Conservation (phyloP, 2,329 filamentous ascomycete genomes). For the Tolypocladium guangdongense region DNA sequence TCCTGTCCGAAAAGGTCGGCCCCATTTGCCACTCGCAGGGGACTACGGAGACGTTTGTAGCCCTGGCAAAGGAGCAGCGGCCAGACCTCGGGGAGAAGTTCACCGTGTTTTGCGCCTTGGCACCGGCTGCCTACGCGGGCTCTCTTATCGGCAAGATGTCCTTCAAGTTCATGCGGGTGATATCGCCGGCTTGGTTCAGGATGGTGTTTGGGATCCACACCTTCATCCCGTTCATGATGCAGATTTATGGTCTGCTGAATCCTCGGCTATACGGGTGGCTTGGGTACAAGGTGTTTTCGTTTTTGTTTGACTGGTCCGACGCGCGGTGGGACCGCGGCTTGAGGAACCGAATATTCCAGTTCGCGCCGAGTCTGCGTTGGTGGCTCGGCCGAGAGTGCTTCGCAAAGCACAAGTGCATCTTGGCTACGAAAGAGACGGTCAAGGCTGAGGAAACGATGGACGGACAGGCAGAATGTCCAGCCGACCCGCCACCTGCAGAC, state of each 20-base stretch:
- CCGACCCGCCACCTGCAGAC: neutral
- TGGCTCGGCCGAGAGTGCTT: slow-evolving; percentile 88
- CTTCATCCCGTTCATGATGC: slow-evolving; percentile 92
- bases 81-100: slow-evolving; percentile 75
- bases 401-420: slow-evolving; percentile 67
- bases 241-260: slow-evolving; percentile 58
- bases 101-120: slow-evolving; percentile 82
- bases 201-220: slow-evolving; percentile 83
- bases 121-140: slow-evolving; percentile 83
- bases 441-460: slow-evolving; percentile 51
- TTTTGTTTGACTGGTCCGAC: slow-evolving; percentile 83
- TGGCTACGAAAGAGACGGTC: slow-evolving; percentile 64
- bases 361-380: slow-evolving; percentile 81
- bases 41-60: slow-evolving; percentile 79
- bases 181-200: slow-evolving; percentile 66
- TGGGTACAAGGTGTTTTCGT: slow-evolving; percentile 82
- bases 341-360: slow-evolving; percentile 78
- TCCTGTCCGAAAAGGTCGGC: slow-evolving; percentile 65
- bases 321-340: slow-evolving; percentile 72
- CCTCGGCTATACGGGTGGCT: slow-evolving; percentile 64
- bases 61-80: slow-evolving; percentile 79
- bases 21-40: slow-evolving; percentile 85
- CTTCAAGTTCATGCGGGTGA: slow-evolving; percentile 81
- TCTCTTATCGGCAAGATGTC: slow-evolving; percentile 78
- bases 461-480: slow-evolving; percentile 10